Base-by-base conservation (phyloP, 176 grass and related monocot genomes). In the Paspalum vaginatum region DNA sequence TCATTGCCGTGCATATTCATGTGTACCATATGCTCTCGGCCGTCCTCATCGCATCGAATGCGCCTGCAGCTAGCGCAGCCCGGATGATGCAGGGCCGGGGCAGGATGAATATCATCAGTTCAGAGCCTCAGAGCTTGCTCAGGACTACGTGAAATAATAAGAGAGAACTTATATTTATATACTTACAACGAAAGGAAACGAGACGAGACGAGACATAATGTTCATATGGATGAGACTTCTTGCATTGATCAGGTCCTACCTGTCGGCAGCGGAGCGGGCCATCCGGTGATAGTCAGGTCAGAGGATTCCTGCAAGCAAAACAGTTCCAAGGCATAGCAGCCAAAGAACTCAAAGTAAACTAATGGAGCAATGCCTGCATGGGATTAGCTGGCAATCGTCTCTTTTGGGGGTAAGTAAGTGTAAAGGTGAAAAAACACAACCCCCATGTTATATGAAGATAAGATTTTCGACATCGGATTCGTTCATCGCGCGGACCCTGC, bases 331-430 rank as follows among this genome's bases (percentile, higher is more conserved):
- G 77, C 77, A 91, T 70, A 85, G 55, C 61, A 85, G 85, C 79
- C 83, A 86, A 86, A 76, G 53, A 32, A 58, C 62, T 70, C 75
- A 40, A 72, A 72, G 70, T 86, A 86, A 92, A 92, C 69, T 77
- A 88, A 92, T 61, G 79, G 63, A 89, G 66, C 84, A 86, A 67
- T 74, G 83, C 59, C 83, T 92, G 86, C 70, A 15, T 72, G 69
- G 65, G 75, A 83, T 83, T 86, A 83, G 90, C 80, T 89, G 90
- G 86, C 90, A 89, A 80, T 79, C 83, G 83, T 92, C 79, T 84
- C 77, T 83, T 89, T 92, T 80, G 79, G 90, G 79, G 32, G 62
- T 53, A 79, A 73, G 61, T 61, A 60, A 60, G 25, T 61, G 27
- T 86, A 71, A 72, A 92, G 79, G 81, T 81, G 76, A 86, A 86